Evolutionary conservation across 164 flowering plant species (phyloP).

Genomic region (Nymphaea thermarum): DNA sequence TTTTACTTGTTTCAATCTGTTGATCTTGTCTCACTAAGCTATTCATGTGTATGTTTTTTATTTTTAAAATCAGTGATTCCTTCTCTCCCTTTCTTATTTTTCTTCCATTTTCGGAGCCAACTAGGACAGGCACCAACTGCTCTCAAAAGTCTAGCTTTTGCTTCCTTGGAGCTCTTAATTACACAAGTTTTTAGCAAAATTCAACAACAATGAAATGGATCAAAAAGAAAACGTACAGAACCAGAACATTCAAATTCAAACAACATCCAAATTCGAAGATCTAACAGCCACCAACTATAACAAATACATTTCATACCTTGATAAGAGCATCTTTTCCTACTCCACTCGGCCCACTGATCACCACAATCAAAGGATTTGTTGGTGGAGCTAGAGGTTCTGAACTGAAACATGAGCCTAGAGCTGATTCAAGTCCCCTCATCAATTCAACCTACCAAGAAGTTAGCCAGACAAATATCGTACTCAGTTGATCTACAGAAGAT

Average conservation of each 20-base stretch:
- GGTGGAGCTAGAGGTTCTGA: constrained; percentile 38
- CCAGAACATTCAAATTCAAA: not conserved
- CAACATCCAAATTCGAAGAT: not conserved
- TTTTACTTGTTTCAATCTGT: too few species aligned
- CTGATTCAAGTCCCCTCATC: constrained; percentile 64
- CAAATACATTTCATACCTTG: constrained; percentile 12
- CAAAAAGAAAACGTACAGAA: not conserved
- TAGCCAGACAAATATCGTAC: not conserved
- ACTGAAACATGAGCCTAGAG: constrained; percentile 51
- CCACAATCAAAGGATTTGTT: constrained; percentile 56
- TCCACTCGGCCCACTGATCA: constrained; percentile 92
- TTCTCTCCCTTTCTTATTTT: too few species aligned
- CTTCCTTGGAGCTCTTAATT: too few species aligned
- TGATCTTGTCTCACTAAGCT: too few species aligned
- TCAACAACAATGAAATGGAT: not conserved
- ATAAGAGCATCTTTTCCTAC: constrained; percentile 90
- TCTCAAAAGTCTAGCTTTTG: too few species aligned
- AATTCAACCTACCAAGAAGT: constrained; percentile 21
- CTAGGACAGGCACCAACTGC: too few species aligned
- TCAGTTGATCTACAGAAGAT: not conserved
- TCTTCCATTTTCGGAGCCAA: too few species aligned
- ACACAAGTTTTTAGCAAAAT: not conserved
- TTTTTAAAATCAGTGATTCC: too few species aligned
- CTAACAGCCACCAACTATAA: not conserved
- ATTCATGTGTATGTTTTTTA: too few species aligned